A percentile compares a stretch with the other conserved stretches of the same genome.
Evolutionary conservation across 805 yeast genomes (phyloP).

Genomic region (Starmera quercuum): DNA sequence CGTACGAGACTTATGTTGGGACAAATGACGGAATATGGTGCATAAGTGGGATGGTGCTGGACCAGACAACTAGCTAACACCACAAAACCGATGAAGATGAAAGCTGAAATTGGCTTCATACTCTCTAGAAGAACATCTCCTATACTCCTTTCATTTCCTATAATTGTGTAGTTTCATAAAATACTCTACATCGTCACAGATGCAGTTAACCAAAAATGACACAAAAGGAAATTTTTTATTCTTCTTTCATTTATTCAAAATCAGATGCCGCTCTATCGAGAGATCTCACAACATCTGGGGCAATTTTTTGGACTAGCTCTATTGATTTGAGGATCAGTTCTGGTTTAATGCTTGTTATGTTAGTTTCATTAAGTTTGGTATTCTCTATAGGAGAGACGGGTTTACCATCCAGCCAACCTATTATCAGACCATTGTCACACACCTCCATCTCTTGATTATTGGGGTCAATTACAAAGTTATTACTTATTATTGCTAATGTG

Average conservation of each 20-base stretch:
- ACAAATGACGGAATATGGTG: conserved; percentile 20
- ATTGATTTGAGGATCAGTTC: conserved; percentile 43
- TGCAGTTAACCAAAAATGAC: too few species aligned
- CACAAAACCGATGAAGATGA: too few species aligned
- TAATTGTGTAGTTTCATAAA: too few species aligned
- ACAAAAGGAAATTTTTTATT: too few species aligned
- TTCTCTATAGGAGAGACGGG: conserved; percentile 70
- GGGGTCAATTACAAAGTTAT: conserved; percentile 69
- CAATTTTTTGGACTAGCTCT: conserved; percentile 50
- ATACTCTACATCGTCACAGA: too few species aligned
- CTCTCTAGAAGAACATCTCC: too few species aligned
- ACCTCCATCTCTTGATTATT: conserved; percentile 84
- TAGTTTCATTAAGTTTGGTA: conserved; percentile 46
- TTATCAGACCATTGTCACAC: conserved; percentile 71
- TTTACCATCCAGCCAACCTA: conserved; percentile 63
- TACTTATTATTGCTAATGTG: conserved; percentile 68
- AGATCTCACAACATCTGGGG: conserved; percentile 44
- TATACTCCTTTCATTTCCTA: too few species aligned
- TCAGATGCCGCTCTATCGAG: neutral
- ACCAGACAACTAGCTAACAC: too few species aligned
- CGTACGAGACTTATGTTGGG: conserved; percentile 18
- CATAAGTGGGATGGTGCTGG: conserved; percentile 17
- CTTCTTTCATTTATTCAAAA: too few species aligned
- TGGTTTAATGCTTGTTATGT: conserved; percentile 49
- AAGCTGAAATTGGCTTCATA: too few species aligned